A percentile compares a stretch with the other conserved stretches of the same genome.
These are phyloP conservation scores for Cicer pinnatifidum DNA, from an alignment of 306 rosid species.

Conservation along the genomic window DNA sequence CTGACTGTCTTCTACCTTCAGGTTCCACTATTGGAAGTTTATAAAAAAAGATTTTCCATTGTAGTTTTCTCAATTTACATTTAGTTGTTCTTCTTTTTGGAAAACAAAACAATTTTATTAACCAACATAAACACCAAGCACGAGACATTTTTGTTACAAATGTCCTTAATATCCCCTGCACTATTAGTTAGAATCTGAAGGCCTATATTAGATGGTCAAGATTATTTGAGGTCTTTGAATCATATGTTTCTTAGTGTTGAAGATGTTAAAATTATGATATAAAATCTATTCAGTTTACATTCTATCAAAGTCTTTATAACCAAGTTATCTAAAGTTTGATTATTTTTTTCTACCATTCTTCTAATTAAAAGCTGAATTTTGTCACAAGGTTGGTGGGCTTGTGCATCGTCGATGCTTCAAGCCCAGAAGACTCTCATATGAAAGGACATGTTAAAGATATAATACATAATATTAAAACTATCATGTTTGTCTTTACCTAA, in stretches of 20 bases:
- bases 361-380: not conserved
- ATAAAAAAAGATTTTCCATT: too few species aligned
- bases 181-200: not conserved
- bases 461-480: not conserved
- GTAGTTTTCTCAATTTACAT: not conserved
- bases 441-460: conserved; percentile 1
- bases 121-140: too few species aligned
- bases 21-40: not conserved
- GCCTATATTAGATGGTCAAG: not conserved
- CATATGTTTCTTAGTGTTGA: conserved; percentile 2
- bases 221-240: conserved; percentile 15
- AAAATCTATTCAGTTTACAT: conserved; percentile 1
- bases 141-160: not conserved
- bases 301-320: not conserved
- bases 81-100: not conserved
- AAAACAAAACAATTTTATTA: too few species aligned
- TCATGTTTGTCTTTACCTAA: not conserved
- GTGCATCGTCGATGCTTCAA: not conserved
- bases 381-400: not conserved
- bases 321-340: not conserved
- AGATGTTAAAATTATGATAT: not conserved
- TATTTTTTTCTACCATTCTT: not conserved
- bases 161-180: not conserved
- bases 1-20: not conserved
- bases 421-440: not conserved